Conservation (phyloP, 1,284 basidiomycete species). For the Earliella scabrosa region DNA sequence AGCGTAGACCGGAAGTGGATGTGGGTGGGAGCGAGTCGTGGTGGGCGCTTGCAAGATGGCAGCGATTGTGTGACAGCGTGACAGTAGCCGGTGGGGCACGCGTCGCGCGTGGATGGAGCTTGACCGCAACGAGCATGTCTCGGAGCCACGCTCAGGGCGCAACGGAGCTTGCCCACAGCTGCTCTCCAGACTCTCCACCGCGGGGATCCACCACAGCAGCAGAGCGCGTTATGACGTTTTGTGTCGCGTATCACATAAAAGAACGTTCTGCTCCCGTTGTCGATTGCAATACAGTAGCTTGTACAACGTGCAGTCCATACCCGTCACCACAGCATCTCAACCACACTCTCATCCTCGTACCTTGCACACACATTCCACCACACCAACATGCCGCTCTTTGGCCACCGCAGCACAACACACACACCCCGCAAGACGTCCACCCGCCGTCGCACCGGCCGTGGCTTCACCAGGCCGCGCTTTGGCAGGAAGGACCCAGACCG, state of each 20-base stretch:
- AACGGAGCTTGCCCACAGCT: neutral
- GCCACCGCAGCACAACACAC: constrained; percentile 19
- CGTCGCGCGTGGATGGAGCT: neutral
- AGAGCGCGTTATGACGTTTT: neutral
- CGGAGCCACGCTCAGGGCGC: neutral
- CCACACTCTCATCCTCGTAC: neutral
- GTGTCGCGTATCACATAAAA: constrained; percentile 4
- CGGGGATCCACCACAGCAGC: too few species aligned
- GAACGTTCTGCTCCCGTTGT: neutral
- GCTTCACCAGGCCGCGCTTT: constrained; percentile 32
- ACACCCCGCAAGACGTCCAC: constrained; percentile 6
- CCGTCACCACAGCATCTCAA: neutral
- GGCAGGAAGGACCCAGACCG: constrained; percentile 46
- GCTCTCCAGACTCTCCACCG: too few species aligned
- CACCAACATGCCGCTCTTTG: constrained; percentile 24
- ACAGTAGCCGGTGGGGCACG: too few species aligned
- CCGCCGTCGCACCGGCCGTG: constrained; percentile 22
- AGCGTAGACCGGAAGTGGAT: neutral
- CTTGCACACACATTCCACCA: neutral
- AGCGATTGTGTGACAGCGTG: constrained; percentile 10
- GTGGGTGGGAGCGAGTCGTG: neutral
- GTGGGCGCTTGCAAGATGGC: neutral
- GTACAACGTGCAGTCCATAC: neutral
- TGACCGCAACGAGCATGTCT: constrained; percentile 4
- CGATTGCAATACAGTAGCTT: too few species aligned